Evolutionary conservation across 2,329 filamentous ascomycete species (phyloP), one percentile per base, ranked within the genome.

Genomic region (Sporothrix globosa): DNA sequence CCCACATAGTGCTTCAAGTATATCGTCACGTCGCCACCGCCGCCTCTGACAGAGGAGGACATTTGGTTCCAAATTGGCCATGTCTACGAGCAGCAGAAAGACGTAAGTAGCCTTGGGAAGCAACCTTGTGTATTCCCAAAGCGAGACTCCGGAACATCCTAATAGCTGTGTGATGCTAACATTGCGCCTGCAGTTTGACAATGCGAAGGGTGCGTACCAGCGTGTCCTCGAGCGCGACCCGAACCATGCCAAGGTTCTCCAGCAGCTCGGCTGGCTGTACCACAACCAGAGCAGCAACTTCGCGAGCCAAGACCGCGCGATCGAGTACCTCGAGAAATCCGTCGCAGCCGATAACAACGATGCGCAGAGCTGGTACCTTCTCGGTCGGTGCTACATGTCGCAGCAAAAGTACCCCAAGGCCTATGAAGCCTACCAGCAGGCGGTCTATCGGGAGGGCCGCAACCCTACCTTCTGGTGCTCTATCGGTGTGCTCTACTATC

Each of bases 1-100:
- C 10, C 72, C 6, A 14, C 7, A 19, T 71, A 97, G 92, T 98
- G 96, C 84, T 99, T 99, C 84, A 96, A 96, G 81, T 98, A 97
- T 79, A 99, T 99, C 75, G 94, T 98, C 73, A 91, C 88, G 75
- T 94, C 97, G 68, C 95, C 96, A 39, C 96, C 96, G 3, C 90
- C 92, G 4, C 96, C 96, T 2, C 81, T 99, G 76, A 97, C 94
- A 0, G 94, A 98, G 79, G 95, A 98, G 80, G 96, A 99, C 76
- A 99, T 99, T 72, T 98, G 95, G 95, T 99, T 99, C 83, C 96
- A 99, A 81, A 98, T 99, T 77, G 96, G 96, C 34, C 96, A 99
- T 80, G 96, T 99, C 66, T 94, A 99, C 77, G 96, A 99, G 79
- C 96, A 98, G 77, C 95, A 98, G 81, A 98, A 98, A 85, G 96